phyloP scores from a whole-genome alignment of 2,329 filamentous ascomycete genomes.

The Colletotrichum sp. region DNA sequence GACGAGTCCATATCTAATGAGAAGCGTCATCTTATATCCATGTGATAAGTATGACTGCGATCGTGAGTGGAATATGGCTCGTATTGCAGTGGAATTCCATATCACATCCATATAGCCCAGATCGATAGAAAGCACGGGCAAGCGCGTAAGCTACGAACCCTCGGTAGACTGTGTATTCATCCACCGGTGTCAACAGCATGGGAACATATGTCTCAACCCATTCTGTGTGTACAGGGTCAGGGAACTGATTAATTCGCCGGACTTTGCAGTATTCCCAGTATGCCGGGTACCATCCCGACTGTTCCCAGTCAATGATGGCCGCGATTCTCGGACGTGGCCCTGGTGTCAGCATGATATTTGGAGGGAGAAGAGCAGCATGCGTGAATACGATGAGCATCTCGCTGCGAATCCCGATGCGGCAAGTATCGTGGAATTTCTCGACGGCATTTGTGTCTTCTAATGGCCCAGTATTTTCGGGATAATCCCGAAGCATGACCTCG shows the following conservation, averaged over 20 bases:
- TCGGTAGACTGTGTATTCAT: background rate
- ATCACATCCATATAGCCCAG: background rate
- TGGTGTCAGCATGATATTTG: background rate
- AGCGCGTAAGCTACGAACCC: background rate
- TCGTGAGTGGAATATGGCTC: background rate
- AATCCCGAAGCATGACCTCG: background rate
- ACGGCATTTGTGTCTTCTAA: background rate
- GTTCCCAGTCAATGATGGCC: background rate
- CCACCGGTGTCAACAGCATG: background rate
- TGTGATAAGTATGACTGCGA: background rate
- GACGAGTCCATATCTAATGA: background rate
- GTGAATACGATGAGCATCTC: background rate
- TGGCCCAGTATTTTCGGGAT: rapidly evolving
- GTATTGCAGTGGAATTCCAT: background rate
- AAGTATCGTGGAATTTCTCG: background rate
- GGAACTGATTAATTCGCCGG: background rate
- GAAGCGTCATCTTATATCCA: background rate
- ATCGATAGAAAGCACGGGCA: background rate
- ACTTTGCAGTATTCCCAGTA: background rate
- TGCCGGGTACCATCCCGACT: background rate
- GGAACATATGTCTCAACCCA: background rate
- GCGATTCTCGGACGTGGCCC: background rate
- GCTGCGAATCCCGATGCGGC: background rate
- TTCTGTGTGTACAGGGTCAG: background rate
- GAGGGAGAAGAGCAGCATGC: background rate